Conservation (phyloP, 257 asterid species). For the Mentha longifolia region DNA sequence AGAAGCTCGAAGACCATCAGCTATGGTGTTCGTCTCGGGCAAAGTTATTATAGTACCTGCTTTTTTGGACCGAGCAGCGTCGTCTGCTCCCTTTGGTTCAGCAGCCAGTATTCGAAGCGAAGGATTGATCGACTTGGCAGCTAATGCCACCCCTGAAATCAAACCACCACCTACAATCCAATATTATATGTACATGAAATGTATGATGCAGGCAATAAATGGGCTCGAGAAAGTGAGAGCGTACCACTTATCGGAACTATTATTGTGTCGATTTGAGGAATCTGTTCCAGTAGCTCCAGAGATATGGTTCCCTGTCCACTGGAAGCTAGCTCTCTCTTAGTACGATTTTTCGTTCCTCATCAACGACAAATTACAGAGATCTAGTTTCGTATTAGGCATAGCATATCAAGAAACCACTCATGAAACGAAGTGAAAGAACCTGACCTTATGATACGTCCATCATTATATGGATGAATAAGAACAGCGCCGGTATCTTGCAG, state of each 20-base stretch:
- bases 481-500: constrained; percentile 73
- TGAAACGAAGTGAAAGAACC: neutral
- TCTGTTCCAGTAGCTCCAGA: constrained; percentile 86
- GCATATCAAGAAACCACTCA: neutral
- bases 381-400: neutral
- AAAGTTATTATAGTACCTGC: constrained; percentile 66
- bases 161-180: constrained; percentile 78
- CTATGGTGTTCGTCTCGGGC: constrained; percentile 78
- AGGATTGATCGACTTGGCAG: constrained; percentile 88
- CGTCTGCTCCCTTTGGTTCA: constrained; percentile 94
- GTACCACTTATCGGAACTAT: constrained; percentile 87
- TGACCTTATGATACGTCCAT: constrained; percentile 82
- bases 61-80: constrained; percentile 78
- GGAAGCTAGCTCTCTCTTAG: constrained; percentile 31
- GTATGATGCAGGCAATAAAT: constrained; percentile 12
- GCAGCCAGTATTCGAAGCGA: constrained; percentile 75
- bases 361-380: neutral
- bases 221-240: constrained; percentile 25
- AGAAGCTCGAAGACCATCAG: constrained; percentile 91
- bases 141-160: constrained; percentile 91
- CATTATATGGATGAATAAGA: constrained; percentile 91
- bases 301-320: constrained; percentile 96
- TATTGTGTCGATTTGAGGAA: constrained; percentile 73
- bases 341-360: neutral
- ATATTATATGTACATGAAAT: constrained; percentile 11